Percentiles rank a stretch among this genome's conserved stretches.
Evolutionary conservation across 768 basidiomycete genomes (phyloP).

Genomic region (Sporobolomyces roseus): DNA sequence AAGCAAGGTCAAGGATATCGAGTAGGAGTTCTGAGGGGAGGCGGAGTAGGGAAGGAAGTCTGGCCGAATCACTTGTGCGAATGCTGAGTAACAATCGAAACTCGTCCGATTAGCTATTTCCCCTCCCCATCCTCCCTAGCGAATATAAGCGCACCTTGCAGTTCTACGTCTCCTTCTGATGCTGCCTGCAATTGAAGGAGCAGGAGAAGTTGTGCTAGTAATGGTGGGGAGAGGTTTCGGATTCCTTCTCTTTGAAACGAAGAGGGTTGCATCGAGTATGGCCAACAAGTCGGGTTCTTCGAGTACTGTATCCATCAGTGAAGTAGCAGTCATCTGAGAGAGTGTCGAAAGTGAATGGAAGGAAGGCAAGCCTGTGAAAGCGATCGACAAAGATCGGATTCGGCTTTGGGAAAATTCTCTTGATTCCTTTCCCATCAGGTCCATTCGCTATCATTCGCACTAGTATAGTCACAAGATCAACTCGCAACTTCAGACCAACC

Average conservation of each 20-base stretch:
- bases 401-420: no score
- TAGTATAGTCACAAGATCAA: no score
- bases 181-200: constrained; percentile 12
- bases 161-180: not conserved
- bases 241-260: not conserved
- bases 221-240: not conserved
- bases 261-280: constrained; percentile 7
- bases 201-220: not conserved
- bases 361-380: no score
- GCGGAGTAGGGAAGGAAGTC: constrained; percentile 15
- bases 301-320: constrained; percentile 1
- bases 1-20: constrained; percentile 24
- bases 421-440: no score
- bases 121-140: no score
- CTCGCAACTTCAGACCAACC: no score
- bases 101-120: no score
- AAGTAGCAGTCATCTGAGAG: not conserved
- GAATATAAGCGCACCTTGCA: not conserved
- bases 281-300: constrained; percentile 1
- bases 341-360: not conserved
- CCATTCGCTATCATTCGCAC: no score
- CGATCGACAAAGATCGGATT: no score
- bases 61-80: constrained; percentile 4
- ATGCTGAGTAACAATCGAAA: constrained; percentile 5
- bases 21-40: constrained; percentile 30